Conservation (phyloP, 1,139 yeast species). For the Suhomyces anneliseae region DNA sequence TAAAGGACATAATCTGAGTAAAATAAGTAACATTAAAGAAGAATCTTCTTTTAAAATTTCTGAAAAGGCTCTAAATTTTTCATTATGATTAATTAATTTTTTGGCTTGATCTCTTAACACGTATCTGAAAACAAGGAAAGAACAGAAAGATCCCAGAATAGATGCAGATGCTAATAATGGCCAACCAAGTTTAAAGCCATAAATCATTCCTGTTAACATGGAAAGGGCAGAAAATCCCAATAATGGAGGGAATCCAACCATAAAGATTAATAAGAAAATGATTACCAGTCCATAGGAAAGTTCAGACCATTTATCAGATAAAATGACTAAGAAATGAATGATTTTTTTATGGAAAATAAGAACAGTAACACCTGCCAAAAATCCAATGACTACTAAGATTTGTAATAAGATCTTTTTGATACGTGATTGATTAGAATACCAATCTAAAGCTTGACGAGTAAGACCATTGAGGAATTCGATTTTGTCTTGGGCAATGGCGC, state of each 20-base stretch:
- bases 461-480: conserved; percentile 4
- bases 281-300: conserved; percentile 53
- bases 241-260: conserved; percentile 78
- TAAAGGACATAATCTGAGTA: conserved; percentile 83
- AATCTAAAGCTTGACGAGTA: conserved; percentile 6
- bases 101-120: conserved; percentile 58
- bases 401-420: conserved; percentile 14
- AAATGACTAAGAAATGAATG: conserved; percentile 40
- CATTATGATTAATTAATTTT: conserved; percentile 49
- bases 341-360: conserved; percentile 51
- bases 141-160: conserved; percentile 66
- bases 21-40: conserved; percentile 63
- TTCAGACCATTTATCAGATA: conserved; percentile 49
- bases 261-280: conserved; percentile 46
- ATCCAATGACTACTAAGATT: conserved; percentile 16
- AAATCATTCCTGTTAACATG: conserved; percentile 75
- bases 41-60: conserved; percentile 66
- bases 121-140: conserved; percentile 69
- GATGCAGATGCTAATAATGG: conserved; percentile 68
- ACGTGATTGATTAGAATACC: conserved; percentile 16
- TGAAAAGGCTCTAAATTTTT: conserved; percentile 71
- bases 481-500: conserved; percentile 6
- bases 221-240: conserved; percentile 77
- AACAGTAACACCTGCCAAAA: conserved; percentile 28
- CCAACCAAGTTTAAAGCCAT: conserved; percentile 85